Evolutionary conservation across 768 basidiomycete genomes (phyloP), one percentile per base, ranked within the genome.

Genomic region (Tephrocybe rancida): DNA sequence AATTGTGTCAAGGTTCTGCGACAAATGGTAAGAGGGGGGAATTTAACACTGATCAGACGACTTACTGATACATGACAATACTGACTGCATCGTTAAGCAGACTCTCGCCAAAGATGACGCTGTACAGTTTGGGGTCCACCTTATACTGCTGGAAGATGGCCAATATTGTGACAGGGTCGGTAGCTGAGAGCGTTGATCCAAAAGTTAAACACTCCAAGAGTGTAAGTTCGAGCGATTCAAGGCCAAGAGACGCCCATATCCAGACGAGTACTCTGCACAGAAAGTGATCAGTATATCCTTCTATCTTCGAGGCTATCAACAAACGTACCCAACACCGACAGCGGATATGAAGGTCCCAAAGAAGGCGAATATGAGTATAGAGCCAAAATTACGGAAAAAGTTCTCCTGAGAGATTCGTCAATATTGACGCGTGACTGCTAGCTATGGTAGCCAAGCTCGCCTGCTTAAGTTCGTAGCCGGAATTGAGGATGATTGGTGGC

Each of bases 41-140:
- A 44, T 16, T 32, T 22, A 8, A 29, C 21, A 27, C 5, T 29
- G 34, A 2, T 47, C 43, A 38, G 38, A 32, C 39, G 55, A 89
- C 95, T 79, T 69, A 98, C 95, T 99, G 97, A 72, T 98, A 98
- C 91, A 99, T 95, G 70, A 98, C 95, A 76, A 98, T 98, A 81
- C 92, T 94, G 65, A 98, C 97, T 18, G 97, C 97, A 77, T 99
- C 97, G 73, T 99, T 99, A 55, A 99, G 74, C 54, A 99, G 79
- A 71, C 88, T 91, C 71, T 98, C 97, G 24, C 97, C 97, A 64
- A 98, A 99, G 59, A 99, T 99, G 70, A 98, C 83, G 41, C 87
- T 90, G 73, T 98, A 98, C 8, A 99, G 79, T 67, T 98, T 98
- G 0, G 97, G 95, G 71, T 99, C 97, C 62, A 98, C 95, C 68